Conservation (phyloP, 345 rosid genomes). For the Nephelium lappaceum region DNA sequence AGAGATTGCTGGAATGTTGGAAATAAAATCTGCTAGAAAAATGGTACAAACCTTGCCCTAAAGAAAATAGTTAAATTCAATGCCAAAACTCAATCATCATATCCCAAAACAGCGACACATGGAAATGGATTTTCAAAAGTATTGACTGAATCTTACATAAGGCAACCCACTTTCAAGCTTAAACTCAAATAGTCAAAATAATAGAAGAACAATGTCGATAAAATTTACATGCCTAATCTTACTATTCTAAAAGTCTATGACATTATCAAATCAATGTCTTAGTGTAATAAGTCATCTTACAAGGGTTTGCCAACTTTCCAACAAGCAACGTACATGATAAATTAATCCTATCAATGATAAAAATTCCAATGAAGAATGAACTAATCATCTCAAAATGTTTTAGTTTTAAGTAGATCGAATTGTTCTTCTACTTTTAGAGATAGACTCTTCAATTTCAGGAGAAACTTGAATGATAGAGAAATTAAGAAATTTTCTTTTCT, state of each 20-base stretch:
- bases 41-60: background rate
- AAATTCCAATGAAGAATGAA: background rate
- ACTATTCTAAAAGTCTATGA: background rate
- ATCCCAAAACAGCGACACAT: background rate
- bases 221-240: constrained; percentile 1
- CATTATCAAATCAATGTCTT: background rate
- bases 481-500: too few species aligned
- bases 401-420: too few species aligned
- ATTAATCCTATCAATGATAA: background rate
- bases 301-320: background rate
- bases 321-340: background rate
- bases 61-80: background rate
- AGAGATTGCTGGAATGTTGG: background rate
- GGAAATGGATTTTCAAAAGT: background rate
- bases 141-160: background rate
- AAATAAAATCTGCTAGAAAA: background rate
- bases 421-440: too few species aligned
- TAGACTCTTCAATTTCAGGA: too few species aligned
- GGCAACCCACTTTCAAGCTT: background rate
- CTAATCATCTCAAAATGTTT: too few species aligned
- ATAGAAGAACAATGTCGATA: background rate
- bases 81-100: background rate
- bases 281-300: background rate
- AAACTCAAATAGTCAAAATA: background rate
- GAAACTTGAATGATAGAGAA: too few species aligned